phyloP scores from a whole-genome alignment of 2,329 filamentous ascomycete genomes.

The Fusarium metavorans region DNA sequence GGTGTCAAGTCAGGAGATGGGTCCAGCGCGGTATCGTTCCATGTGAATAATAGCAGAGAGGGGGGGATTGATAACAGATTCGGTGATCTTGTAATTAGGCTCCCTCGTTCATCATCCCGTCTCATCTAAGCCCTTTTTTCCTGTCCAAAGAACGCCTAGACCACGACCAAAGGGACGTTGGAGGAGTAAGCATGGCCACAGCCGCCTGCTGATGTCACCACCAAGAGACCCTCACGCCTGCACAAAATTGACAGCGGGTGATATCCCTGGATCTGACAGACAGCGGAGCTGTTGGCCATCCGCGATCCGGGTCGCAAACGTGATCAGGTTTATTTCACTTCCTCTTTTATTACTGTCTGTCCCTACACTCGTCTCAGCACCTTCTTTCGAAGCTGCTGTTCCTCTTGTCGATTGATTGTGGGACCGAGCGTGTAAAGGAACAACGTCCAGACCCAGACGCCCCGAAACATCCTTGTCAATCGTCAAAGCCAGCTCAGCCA shows the following conservation, averaged over 20 bases:
- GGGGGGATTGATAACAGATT: background rate
- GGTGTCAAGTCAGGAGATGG: conserved; percentile 12
- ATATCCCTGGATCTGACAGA: conserved; percentile 35
- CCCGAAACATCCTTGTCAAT: conserved; percentile 34
- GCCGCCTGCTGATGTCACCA: conserved; percentile 38
- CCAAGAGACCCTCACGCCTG: conserved; percentile 23
- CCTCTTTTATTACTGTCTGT: background rate
- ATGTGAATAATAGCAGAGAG: conserved; percentile 8
- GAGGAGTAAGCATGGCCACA: conserved; percentile 29
- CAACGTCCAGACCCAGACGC: conserved; percentile 12
- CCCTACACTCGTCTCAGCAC: background rate
- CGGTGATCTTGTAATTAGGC: background rate
- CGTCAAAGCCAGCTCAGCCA: conserved; percentile 36
- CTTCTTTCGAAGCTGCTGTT: background rate
- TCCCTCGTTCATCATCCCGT: background rate
- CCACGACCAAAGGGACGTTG: background rate
- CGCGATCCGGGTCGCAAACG: background rate
- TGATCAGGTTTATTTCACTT: background rate
- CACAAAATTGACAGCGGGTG: background rate
- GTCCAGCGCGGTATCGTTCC: conserved; percentile 3
- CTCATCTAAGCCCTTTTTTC: conserved; percentile 3
- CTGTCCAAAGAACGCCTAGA: conserved; percentile 4
- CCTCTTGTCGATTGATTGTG: conserved; percentile 18
- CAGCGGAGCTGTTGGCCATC: conserved; percentile 3
- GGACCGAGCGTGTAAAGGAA: conserved; percentile 24